Conservation (phyloP, 306 rosid species). For the Lathyrus oleraceus region DNA sequence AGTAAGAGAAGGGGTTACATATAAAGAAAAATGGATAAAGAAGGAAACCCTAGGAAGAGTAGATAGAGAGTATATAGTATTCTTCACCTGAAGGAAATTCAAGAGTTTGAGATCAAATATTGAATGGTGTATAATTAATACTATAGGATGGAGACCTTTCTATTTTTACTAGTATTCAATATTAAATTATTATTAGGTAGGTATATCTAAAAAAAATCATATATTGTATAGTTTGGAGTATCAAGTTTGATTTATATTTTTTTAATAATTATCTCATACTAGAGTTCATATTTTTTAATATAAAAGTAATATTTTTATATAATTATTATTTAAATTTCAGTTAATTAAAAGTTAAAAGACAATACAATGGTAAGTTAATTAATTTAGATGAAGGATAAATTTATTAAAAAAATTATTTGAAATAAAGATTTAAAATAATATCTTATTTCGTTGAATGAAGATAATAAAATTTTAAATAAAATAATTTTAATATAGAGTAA, state of each 20-base stretch:
- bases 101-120: background rate
- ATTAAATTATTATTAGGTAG: no score
- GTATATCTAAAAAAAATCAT: no score
- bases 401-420: background rate
- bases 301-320: no score
- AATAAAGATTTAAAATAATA: background rate
- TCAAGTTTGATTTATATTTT: no score
- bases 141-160: conserved; percentile 31
- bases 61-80: conserved; percentile 10
- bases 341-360: no score
- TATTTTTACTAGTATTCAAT: conserved; percentile 34
- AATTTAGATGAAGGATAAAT: background rate
- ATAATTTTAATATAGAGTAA: background rate
- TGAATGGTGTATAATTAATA: conserved; percentile 23
- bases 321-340: no score
- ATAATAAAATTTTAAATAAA: background rate
- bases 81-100: conserved; percentile 7
- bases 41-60: conserved; percentile 44
- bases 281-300: no score
- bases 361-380: background rate
- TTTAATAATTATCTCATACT: no score
- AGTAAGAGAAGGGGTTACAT: background rate
- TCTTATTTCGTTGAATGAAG: background rate
- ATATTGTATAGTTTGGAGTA: no score
- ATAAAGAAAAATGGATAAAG: conserved; percentile 32